Base-by-base conservation (phyloP, 768 basidiomycete species). In the Chlorophyllum brunneum region DNA sequence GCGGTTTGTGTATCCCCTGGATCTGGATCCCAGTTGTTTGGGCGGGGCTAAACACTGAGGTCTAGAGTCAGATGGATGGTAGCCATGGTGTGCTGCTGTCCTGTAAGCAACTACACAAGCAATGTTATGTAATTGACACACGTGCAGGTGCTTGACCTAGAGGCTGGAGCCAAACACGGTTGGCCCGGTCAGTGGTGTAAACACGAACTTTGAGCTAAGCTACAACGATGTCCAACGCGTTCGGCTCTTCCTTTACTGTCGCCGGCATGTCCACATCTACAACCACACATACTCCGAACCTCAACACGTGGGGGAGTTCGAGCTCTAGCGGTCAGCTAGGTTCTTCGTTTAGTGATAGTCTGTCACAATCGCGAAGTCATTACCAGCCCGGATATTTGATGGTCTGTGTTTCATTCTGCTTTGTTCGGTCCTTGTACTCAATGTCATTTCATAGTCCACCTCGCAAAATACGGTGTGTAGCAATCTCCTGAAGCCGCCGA, bases 371-470 rank as follows among this genome's bases (percentile, higher is more conserved):
- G 2, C 75, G 86, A 57, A 81, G 83, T 49, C 86, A 86, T 59
- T 91, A 91, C 64, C 88, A 90, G 60, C 76, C 86, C 30, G 88
- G 88, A 3, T 92, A 90, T 65, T 73, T 92, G 48, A 79, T 92
- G 83, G 88, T 89, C 42, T 53, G 82, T 59, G 11, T 36, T 26
- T 36, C 5, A 20, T 20, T 51, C 8, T 1, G 29, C 18, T 49
- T 15, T 15, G 13, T 51, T 24, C 13, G 22, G 10, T 33, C 38
- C 22, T 8, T 22, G 48, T 9, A 49, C 7, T 56, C 16, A 1
- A 33, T 34, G 31, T 52, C 23, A 20, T 8, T 46, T 15, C 26
- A 5, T 48, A 86, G 85, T 84, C 83, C 50, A 74, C 79, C 13
- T 80, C 81, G 5, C 86, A 86, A 64, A 78, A 70, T 50, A 80